These are phyloP conservation scores for Xerocomus potaroensis DNA, from an alignment of 768 basidiomycete genomes.

Conservation along the genomic window DNA sequence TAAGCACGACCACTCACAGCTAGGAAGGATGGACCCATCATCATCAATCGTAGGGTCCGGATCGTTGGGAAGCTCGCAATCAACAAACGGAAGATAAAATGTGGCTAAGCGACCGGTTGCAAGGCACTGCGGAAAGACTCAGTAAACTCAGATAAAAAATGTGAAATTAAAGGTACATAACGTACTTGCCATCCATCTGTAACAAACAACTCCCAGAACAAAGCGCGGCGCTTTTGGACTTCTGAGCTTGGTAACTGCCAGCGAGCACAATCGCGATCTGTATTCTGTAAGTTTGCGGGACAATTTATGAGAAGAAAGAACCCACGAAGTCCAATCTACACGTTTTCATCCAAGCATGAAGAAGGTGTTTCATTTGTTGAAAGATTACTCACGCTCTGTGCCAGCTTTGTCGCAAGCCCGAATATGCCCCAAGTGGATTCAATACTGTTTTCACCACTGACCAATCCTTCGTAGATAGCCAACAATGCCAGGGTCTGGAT, in stretches of 20 bases:
- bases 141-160: background rate
- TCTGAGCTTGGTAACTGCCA: constrained; percentile 60
- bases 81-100: constrained; percentile 67
- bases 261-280: constrained; percentile 70
- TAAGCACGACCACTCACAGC: constrained; percentile 43
- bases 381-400: constrained; percentile 56
- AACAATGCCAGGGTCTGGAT: constrained; percentile 64
- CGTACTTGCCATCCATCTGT: constrained; percentile 72
- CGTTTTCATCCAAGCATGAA: constrained; percentile 1
- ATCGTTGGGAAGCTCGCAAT: constrained; percentile 64
- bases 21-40: constrained; percentile 53
- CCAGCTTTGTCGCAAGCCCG: constrained; percentile 59
- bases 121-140: constrained; percentile 42
- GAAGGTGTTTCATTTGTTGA: background rate
- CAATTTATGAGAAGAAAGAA: constrained; percentile 13
- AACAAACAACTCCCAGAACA: constrained; percentile 74
- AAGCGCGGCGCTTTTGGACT: constrained; percentile 64
- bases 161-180: background rate
- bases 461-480: constrained; percentile 68
- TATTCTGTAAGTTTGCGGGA: constrained; percentile 11
- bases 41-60: constrained; percentile 53
- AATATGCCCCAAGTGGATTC: constrained; percentile 66
- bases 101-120: constrained; percentile 68
- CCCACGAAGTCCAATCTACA: constrained; percentile 66
- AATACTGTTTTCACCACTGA: constrained; percentile 64